These are phyloP conservation scores for Haematococcus sp. DNA, from an alignment of 139 green algal genomes.

Conservation along the genomic window DNA sequence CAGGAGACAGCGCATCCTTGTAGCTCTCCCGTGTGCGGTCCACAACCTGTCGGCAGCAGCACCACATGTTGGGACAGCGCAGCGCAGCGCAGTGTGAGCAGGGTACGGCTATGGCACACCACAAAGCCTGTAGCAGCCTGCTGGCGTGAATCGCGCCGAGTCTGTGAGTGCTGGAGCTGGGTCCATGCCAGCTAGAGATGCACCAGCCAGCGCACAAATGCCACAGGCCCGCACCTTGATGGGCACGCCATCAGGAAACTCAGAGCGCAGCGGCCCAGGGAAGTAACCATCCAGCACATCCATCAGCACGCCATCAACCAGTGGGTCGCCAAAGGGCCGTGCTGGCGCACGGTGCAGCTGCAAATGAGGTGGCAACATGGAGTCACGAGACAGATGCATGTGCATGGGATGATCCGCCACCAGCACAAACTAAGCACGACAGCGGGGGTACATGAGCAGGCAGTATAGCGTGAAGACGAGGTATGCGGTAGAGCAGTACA, in stretches of 20 bases:
- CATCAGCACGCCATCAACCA: constrained; percentile 12
- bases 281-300: constrained; percentile 29
- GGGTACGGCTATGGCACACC: too few species aligned
- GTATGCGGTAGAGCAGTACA: too few species aligned
- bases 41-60: constrained; percentile 14
- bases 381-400: neutral
- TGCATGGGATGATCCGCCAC: too few species aligned
- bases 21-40: constrained; percentile 22
- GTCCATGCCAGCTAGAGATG: too few species aligned
- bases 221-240: constrained; percentile 28
- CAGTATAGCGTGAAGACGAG: too few species aligned
- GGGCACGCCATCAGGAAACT: constrained; percentile 54
- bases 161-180: too few species aligned
- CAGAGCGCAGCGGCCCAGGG: constrained; percentile 17
- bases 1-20: neutral
- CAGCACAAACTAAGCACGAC: too few species aligned
- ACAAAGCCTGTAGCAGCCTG: too few species aligned
- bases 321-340: constrained; percentile 27
- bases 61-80: too few species aligned
- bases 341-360: constrained; percentile 20
- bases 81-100: too few species aligned
- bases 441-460: too few species aligned
- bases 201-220: neutral
- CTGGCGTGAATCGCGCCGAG: too few species aligned
- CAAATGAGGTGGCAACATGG: neutral